Evolutionary conservation across 2,329 filamentous ascomycete genomes (phyloP).

Genomic region (Fusarium sp.): DNA sequence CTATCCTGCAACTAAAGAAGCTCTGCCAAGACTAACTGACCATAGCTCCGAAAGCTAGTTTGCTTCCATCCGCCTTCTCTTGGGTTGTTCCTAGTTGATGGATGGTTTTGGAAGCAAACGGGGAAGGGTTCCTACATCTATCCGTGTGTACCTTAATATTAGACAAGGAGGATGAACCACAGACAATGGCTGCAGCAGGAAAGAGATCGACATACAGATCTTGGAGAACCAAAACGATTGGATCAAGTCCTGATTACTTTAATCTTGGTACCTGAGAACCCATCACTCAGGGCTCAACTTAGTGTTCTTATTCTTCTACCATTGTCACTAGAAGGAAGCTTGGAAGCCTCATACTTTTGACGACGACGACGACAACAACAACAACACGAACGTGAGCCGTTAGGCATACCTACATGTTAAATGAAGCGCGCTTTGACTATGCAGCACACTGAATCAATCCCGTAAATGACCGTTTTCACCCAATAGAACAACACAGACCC

Average conservation of each 20-base stretch:
- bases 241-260: conserved; percentile 11
- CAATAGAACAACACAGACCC: conserved; percentile 31
- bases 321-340: conserved; percentile 3
- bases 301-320: not conserved
- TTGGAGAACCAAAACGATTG: conserved; percentile 26
- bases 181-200: conserved; percentile 6
- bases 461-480: not conserved
- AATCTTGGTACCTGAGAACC: conserved; percentile 6
- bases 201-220: conserved; percentile 34
- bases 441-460: conserved; percentile 16
- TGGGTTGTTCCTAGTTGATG: not conserved
- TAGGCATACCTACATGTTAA: not conserved
- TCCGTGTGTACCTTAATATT: not conserved
- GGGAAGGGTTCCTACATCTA: not conserved
- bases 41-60: conserved; percentile 6
- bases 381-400: not conserved
- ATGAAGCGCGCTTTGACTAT: conserved; percentile 22
- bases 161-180: conserved; percentile 7
- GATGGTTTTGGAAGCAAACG: not conserved
- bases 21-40: not conserved
- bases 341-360: not conserved
- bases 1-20: not conserved
- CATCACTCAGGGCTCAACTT: not conserved
- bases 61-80: conserved; percentile 4
- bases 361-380: not conserved